Evolutionary conservation across 768 basidiomycete genomes (phyloP).

Genomic region (Fomitopsis pulvina): DNA sequence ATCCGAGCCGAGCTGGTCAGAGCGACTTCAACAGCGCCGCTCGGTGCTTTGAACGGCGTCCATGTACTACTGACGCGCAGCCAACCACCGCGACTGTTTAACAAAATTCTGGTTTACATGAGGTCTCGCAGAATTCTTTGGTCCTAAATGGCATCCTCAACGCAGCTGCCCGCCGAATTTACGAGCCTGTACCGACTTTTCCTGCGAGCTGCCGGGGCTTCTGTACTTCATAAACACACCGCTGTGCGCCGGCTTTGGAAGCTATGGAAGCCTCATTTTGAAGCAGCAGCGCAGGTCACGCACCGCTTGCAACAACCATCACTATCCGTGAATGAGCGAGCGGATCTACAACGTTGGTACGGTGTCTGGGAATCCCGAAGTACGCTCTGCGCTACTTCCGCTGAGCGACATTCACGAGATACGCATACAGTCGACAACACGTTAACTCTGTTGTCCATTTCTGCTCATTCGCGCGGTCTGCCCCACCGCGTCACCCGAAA

Average conservation of each 20-base stretch:
- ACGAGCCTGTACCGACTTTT: conserved; percentile 56
- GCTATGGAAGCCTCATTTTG: conserved; percentile 51
- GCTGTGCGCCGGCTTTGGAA: conserved; percentile 38
- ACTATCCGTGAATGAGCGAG: conserved; percentile 22
- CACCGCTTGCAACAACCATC: conserved; percentile 31
- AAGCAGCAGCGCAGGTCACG: conserved; percentile 39
- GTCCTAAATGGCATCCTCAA: neutral
- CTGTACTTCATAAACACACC: conserved; percentile 46
- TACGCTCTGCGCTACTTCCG: conserved; percentile 16
- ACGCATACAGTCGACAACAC: conserved; percentile 55
- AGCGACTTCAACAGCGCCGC: too few species aligned
- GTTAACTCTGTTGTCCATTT: conserved; percentile 51
- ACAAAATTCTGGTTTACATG: too few species aligned
- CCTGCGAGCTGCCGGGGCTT: conserved; percentile 47
- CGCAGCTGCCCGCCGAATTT: conserved; percentile 30
- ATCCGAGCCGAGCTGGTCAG: too few species aligned
- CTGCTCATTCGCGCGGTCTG: conserved; percentile 57
- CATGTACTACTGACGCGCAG: too few species aligned
- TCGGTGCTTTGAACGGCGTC: too few species aligned
- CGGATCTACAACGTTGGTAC: conserved; percentile 36
- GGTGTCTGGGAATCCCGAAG: conserved; percentile 50
- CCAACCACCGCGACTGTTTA: too few species aligned
- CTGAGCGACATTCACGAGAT: conserved; percentile 2
- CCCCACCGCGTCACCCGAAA: conserved; percentile 56
- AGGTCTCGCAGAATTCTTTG: neutral